A percentile compares a stretch with the other conserved stretches of the same genome.
phyloP scores from a whole-genome alignment of 139 green algal species.

The Auxenochlorella pyrenoidosa region DNA sequence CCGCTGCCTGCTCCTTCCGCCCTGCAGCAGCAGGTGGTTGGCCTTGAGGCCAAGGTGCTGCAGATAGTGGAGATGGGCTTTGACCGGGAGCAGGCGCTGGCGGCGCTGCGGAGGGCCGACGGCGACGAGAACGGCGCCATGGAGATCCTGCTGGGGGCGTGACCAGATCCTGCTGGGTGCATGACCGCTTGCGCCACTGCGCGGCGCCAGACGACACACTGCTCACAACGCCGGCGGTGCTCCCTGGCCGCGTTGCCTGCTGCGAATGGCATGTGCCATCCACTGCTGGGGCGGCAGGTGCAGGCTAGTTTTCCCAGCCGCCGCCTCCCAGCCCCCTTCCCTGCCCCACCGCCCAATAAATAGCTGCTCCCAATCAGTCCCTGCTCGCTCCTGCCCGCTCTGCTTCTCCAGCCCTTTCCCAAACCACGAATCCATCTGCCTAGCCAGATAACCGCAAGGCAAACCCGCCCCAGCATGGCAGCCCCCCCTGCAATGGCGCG shows the following conservation, averaged over 20 bases:
- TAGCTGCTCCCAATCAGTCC: too few relatives aligned
- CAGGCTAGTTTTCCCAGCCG: background rate
- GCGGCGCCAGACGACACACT: too few relatives aligned
- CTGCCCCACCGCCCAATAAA: background rate
- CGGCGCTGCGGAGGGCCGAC: constrained; percentile 62
- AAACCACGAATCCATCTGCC: too few relatives aligned
- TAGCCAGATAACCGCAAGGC: too few relatives aligned
- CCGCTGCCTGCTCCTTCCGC: background rate
- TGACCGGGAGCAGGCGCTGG: constrained; percentile 43
- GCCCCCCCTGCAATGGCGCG: too few relatives aligned
- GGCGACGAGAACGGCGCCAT: constrained; percentile 85
- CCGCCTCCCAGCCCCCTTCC: background rate
- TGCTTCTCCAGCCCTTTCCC: background rate
- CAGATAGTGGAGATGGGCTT: constrained; percentile 91
- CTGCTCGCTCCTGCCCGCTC: background rate
- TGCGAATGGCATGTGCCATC: too few relatives aligned
- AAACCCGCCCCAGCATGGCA: too few relatives aligned
- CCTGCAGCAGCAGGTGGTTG: constrained; percentile 43
- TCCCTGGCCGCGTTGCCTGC: background rate
- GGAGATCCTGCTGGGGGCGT: constrained; percentile 76
- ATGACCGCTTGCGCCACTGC: background rate
- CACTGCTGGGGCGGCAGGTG: background rate
- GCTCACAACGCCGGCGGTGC: background rate
- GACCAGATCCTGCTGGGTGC: constrained; percentile 73
- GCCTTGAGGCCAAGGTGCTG: constrained; percentile 54